Base-by-base conservation (phyloP, 352 stramenopile species). In the Thalassiosira hispida region DNA sequence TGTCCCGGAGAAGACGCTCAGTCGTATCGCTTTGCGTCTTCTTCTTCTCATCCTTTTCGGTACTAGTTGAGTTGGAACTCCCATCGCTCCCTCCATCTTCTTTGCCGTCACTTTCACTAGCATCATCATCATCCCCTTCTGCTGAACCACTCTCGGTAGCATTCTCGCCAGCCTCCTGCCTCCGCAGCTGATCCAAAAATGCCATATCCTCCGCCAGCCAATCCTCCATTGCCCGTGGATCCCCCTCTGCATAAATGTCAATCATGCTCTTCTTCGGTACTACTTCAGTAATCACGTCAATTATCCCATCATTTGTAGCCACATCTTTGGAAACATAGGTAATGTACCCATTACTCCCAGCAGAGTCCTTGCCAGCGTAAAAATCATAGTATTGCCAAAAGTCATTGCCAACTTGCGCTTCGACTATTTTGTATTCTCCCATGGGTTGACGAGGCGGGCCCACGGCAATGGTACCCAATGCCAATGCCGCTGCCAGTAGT, bases 361-460 rank as follows among this genome's bases (percentile, higher is more conserved):
- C 83, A 9, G 87, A 93, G 77, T 94, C 89, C 18, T 76, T 79
- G 25, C 89, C 89, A 23, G 84, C 73, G 52, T 92, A 93, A 85
- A 94, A 94, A 23, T 77, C 85, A 56, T 91, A 94, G 77, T 83
- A 89, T 6, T 85, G 18, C 56, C 86, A 91, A 56, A 94, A 91
- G 31, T 87, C 65, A 0, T 84, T 25, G 16, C 84, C 84, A 14
- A 77, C 64, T 29, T 84, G 77, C 51, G 74, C 77, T 68, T 92
- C 88, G 1, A 93, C 51, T 16, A 93, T 76, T 55, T 73, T 55
- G 70, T 93, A 93, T 9, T 77, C 66, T 55, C 88, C 88, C 12
- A 89, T 62, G 0, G 87, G 87, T 55, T 77, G 72, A 38, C 61
- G 20, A 9, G 76, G 76, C 12, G 76, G 76, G 22, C 76, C 76